Conservation (phyloP, 2,329 filamentous ascomycete genomes). For the Ophiosphaerella narmari region DNA sequence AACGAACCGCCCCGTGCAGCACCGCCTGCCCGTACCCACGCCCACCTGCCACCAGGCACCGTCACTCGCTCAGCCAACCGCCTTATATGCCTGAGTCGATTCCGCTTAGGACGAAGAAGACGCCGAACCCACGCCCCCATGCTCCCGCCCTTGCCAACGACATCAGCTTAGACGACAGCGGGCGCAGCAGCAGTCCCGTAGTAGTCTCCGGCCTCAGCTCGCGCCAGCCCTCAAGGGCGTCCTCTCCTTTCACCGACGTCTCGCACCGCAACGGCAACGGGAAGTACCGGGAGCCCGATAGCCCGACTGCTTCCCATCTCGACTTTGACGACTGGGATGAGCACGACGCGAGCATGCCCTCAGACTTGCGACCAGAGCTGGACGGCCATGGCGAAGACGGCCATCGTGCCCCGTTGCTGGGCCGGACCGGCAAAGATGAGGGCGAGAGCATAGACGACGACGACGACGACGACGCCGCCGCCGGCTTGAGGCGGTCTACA, state of each 20-base stretch:
- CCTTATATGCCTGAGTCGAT: constrained; percentile 47
- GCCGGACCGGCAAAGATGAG: constrained; percentile 37
- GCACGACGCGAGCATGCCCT: constrained; percentile 53
- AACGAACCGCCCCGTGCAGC: constrained; percentile 14
- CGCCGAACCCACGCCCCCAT: constrained; percentile 5
- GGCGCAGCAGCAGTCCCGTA: constrained; percentile 27
- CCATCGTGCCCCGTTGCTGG: constrained; percentile 58
- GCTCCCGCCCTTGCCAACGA: constrained; percentile 18
- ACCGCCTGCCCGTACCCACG: constrained; percentile 11
- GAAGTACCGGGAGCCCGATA: constrained; percentile 22
- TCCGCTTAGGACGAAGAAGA: constrained; percentile 37
- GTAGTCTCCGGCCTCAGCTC: constrained; percentile 24
- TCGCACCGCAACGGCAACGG: constrained; percentile 10
- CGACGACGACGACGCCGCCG: constrained; percentile 44
- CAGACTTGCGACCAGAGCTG: constrained; percentile 52
- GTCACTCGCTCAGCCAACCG: constrained; percentile 25
- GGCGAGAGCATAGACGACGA: constrained; percentile 46
- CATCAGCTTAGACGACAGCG: constrained; percentile 14
- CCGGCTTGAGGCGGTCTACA: constrained; percentile 58
- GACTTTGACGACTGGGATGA: constrained; percentile 54
- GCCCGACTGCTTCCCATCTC: constrained; percentile 35
- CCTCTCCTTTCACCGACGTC: constrained; percentile 29
- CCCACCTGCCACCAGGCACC: constrained; percentile 7
- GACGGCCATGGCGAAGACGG: constrained; percentile 43
- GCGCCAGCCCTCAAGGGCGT: constrained; percentile 27